Evolutionary conservation across 768 basidiomycete genomes (phyloP).

Genomic region (Inosperma sp.): DNA sequence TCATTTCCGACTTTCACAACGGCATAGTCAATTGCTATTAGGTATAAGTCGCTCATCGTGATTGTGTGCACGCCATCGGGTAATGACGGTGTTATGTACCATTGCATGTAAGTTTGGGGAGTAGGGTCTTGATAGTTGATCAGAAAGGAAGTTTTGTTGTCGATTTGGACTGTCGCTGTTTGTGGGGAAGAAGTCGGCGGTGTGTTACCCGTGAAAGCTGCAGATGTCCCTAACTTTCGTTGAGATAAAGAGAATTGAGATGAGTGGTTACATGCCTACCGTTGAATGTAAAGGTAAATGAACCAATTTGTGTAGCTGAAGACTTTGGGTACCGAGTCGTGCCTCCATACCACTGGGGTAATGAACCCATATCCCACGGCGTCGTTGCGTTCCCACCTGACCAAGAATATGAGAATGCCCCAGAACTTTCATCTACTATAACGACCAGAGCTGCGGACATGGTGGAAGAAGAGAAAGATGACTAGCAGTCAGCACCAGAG

Average conservation of each 20-base stretch:
- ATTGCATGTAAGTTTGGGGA: conserved; percentile 14
- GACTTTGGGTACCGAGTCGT: background rate
- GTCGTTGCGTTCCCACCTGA: background rate
- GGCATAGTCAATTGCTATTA: conserved; percentile 13
- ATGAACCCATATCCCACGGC: background rate
- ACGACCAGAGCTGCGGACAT: conserved; percentile 8
- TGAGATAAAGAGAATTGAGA: background rate
- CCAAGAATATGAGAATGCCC: conserved; percentile 6
- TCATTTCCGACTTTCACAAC: conserved; percentile 9
- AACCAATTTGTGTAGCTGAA: conserved; percentile 6
- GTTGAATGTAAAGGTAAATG: conserved; percentile 12
- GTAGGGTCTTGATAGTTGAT: conserved; percentile 9
- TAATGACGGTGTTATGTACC: conserved; percentile 18
- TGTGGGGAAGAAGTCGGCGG: conserved; percentile 2
- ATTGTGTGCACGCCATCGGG: conserved; percentile 15
- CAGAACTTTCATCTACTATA: conserved; percentile 14
- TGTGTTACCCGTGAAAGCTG: conserved; percentile 14
- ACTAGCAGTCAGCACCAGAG: too few relatives aligned
- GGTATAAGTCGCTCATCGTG: conserved; percentile 3
- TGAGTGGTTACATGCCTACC: background rate
- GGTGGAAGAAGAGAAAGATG: background rate
- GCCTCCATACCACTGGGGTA: background rate
- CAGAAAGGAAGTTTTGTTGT: conserved; percentile 6
- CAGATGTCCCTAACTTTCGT: conserved; percentile 9
- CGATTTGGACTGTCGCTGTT: conserved; percentile 14